phyloP scores from a whole-genome alignment of 2,329 filamentous ascomycete species.

The Xylogone sp. region DNA sequence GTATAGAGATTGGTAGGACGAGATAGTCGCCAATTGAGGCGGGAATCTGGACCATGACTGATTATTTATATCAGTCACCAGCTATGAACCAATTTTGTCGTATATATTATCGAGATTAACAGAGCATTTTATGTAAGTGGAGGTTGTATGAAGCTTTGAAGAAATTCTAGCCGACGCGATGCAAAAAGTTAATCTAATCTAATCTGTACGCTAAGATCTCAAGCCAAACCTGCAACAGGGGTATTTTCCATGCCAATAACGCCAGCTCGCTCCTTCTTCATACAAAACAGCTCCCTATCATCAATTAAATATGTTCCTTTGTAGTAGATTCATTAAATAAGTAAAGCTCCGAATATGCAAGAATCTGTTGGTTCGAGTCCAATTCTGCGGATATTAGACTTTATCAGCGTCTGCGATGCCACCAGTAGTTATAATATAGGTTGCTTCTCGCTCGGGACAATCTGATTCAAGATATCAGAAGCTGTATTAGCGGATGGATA shows the following conservation, averaged over 20 bases:
- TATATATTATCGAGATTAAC: not conserved
- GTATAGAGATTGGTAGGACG: constrained; percentile 25
- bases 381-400: constrained; percentile 38
- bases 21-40: constrained; percentile 22
- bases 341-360: no score
- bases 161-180: constrained; percentile 9
- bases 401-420: constrained; percentile 67
- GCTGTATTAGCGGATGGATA: not conserved
- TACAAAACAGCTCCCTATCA: no score
- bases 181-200: constrained; percentile 21
- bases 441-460: constrained; percentile 65
- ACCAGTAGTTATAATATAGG: constrained; percentile 66
- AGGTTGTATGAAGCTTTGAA: constrained; percentile 1
- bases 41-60: constrained; percentile 7
- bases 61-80: not conserved
- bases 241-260: constrained; percentile 6
- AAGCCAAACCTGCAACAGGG: constrained; percentile 1
- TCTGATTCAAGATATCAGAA: constrained; percentile 36
- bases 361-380: no score
- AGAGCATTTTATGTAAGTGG: no score
- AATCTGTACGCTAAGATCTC: constrained; percentile 19
- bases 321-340: not conserved
- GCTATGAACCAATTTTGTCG: not conserved
- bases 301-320: not conserved
- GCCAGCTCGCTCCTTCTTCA: no score